Base-by-base conservation (phyloP, 371 early-diverging fungal genomes). In the Mortierella polycephala region DNA sequence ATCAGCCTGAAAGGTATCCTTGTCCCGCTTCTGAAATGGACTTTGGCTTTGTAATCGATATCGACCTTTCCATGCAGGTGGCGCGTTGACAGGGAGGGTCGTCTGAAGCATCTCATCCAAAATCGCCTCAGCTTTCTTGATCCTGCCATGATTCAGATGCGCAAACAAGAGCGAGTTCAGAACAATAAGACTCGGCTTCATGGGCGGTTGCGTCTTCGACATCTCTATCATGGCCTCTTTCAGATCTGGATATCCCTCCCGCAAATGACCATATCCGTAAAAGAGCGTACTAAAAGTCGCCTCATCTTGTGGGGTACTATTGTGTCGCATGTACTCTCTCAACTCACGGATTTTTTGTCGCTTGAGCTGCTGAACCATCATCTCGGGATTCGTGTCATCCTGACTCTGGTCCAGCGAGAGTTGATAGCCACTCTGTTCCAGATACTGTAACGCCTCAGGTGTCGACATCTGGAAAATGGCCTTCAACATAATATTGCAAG, bases 261-360 rank as follows among this genome's bases (percentile, higher is more conserved):
- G 49, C 54, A 77, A 40, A 58, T 77, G 72, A 10, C 77, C 77
- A 18, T 51, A 77, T 16, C 77, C 77, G 49, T 77, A 71, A 39
- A 71, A 67, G 13, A 71, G 57, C 0, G 41, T 77, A 37, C 77
- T 71, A 64, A 57, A 67, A 0, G 72, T 77, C 18, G n/a, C n/a
- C n/a, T 67, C 64, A 42, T 71, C 65, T 14, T 64, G 65, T n/a
- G 41, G 42, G 18, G 61, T 55, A 2, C 44, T 23, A 20, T 40
- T 62, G 23, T 59, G 53, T 1, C 54, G 49, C 75, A 75, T 75
- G 21, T 70, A 71, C 20, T 63, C 50, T 18, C 64, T 57, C 18
- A 77, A 45, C 7, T 62, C 41, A 0, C 49, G 20, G 6, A 71
- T 49, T n/a, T 75, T 75, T 44, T 53, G 42, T 8, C 67, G 62